Evolutionary conservation across 345 rosid species (phyloP).

Genomic region (Melaleuca quinquenervia): DNA sequence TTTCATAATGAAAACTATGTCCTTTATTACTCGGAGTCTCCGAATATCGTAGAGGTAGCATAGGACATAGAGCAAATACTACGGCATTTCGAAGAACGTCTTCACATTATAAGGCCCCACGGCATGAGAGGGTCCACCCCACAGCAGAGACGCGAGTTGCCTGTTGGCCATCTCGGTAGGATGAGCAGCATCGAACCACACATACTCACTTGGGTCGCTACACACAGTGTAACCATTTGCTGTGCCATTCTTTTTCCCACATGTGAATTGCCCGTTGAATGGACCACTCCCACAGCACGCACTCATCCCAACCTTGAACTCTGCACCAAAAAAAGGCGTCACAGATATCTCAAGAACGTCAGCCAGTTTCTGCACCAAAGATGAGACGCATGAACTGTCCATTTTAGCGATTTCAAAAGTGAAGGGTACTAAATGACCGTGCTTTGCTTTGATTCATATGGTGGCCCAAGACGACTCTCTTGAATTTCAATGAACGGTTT

Average conservation of each 20-base stretch:
- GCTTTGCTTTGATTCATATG: neutral
- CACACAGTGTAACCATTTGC: neutral
- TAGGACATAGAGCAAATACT: neutral
- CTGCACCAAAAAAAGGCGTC: neutral
- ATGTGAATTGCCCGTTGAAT: neutral
- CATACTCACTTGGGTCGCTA: neutral
- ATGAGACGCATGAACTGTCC: neutral
- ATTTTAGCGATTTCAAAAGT: neutral
- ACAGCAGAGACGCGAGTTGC: constrained; percentile 3
- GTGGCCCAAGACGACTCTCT: neutral
- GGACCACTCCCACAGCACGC: constrained; percentile 1
- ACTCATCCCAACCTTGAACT: neutral
- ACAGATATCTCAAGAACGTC: neutral
- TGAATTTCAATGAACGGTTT: neutral
- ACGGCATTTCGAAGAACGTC: neutral
- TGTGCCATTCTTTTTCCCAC: neutral
- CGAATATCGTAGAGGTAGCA: neutral
- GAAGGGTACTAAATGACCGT: neutral
- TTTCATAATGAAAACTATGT: neutral
- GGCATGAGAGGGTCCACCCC: neutral
- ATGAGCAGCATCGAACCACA: constrained; percentile 10
- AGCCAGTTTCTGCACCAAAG: neutral
- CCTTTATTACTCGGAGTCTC: neutral
- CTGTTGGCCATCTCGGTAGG: neutral
- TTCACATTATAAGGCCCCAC: neutral